A percentile compares a stretch with the other conserved stretches of the same genome.
These are phyloP conservation scores for Mortierella sp. DNA, from an alignment of 371 early-diverging fungal genomes.

Conservation along the genomic window DNA sequence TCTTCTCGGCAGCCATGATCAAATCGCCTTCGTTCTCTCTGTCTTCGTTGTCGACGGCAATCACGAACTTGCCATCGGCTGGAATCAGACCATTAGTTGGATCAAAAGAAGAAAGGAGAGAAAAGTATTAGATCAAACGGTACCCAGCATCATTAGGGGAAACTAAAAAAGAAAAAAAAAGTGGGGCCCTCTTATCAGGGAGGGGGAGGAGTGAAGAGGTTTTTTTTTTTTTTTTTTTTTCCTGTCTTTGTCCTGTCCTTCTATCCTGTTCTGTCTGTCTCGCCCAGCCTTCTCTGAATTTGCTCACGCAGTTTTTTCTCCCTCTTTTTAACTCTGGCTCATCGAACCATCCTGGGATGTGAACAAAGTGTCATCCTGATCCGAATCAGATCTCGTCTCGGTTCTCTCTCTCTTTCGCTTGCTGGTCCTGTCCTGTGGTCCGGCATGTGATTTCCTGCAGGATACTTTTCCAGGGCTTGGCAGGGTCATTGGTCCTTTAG, in stretches of 20 bases:
- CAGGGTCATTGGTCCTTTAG: too few species aligned
- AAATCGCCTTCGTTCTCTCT: slow-evolving; percentile 98
- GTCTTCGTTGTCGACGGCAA: slow-evolving; percentile 96
- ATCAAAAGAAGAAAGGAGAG: slow-evolving; percentile 5
- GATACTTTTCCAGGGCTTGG: too few species aligned
- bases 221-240: neutral
- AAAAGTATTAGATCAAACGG: neutral
- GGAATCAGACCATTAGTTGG: slow-evolving; percentile 22
- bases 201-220: neutral
- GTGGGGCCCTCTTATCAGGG: neutral
- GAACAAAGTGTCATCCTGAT: too few species aligned
- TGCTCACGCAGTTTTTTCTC: too few species aligned
- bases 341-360: too few species aligned
- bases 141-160: neutral
- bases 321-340: too few species aligned
- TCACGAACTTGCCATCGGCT: slow-evolving; percentile 84
- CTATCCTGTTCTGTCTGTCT: too few species aligned
- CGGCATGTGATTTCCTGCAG: too few species aligned
- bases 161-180: neutral
- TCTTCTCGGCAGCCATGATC: slow-evolving; percentile 91
- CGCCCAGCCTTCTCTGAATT: too few species aligned
- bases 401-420: too few species aligned
- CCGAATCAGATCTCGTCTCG: too few species aligned
- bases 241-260: neutral
- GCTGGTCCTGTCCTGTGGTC: too few species aligned